A percentile compares a stretch with the other conserved stretches of the same genome.
phyloP scores from a whole-genome alignment of 75 land plant species.

The Selaginella moellendorffii region DNA sequence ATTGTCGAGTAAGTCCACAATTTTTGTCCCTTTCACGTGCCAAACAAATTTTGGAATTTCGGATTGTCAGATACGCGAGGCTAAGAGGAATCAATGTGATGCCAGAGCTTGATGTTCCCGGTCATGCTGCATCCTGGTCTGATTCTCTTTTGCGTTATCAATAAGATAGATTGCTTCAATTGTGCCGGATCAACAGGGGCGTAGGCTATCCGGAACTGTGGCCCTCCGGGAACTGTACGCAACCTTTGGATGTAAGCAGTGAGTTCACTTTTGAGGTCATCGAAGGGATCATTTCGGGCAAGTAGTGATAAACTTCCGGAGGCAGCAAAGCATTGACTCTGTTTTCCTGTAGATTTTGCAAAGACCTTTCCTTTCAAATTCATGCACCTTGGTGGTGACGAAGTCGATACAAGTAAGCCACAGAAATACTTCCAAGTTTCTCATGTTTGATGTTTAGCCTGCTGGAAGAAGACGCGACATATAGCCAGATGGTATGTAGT shows the following conservation, averaged over 20 bases:
- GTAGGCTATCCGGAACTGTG: constrained; percentile 3
- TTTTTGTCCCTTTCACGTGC: too few relatives aligned
- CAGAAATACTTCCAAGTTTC: background rate
- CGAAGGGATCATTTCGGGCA: constrained; percentile 7
- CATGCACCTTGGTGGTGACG: constrained; percentile 94
- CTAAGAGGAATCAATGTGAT: constrained; percentile 5
- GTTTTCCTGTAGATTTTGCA: constrained; percentile 20
- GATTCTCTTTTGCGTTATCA: background rate
- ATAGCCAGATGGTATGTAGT: constrained; percentile 64
- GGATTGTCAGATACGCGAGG: constrained; percentile 4
- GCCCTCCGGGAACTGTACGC: constrained; percentile 5
- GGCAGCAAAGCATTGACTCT: background rate
- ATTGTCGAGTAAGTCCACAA: constrained; percentile 44
- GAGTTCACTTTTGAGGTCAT: background rate
- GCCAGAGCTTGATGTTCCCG: constrained; percentile 9
- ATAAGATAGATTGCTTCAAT: background rate
- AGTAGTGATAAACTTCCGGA: background rate
- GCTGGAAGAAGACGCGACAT: constrained; percentile 47
- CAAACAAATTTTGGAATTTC: too few relatives aligned
- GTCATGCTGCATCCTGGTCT: background rate
- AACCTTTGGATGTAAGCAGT: constrained; percentile 5
- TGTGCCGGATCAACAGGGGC: constrained; percentile 4
- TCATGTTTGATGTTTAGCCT: constrained; percentile 26
- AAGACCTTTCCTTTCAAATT: constrained; percentile 75
- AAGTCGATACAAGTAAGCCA: constrained; percentile 73